A percentile compares a stretch with the other conserved stretches of the same genome.
Evolutionary conservation across 2,329 filamentous ascomycete genomes (phyloP).

Genomic region (Fusarium albosuccineum): DNA sequence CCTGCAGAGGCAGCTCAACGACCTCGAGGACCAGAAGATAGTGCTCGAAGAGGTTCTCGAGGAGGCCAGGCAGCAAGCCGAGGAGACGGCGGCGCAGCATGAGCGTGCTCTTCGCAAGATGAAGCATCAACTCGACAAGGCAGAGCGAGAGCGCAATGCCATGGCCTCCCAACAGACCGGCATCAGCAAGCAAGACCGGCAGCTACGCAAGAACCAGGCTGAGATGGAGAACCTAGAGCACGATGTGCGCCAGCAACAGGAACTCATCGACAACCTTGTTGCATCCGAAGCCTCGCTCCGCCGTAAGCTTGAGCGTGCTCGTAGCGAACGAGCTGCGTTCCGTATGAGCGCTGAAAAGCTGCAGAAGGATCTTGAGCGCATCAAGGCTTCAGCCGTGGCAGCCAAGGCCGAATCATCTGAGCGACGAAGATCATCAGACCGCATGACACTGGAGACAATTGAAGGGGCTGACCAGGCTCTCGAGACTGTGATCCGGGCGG

Average conservation of each 20-base stretch:
- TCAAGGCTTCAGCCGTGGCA: constrained; percentile 57
- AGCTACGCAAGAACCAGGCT: constrained; percentile 73
- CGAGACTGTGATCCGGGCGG: constrained; percentile 69
- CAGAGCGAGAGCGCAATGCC: constrained; percentile 61
- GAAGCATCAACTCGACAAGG: constrained; percentile 64
- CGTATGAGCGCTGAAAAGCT: constrained; percentile 67
- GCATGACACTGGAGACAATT: constrained; percentile 47
- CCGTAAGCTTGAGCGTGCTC: constrained; percentile 76
- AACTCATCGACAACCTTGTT: constrained; percentile 69
- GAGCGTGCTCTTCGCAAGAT: constrained; percentile 59
- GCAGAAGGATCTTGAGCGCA: constrained; percentile 62
- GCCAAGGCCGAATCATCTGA: constrained; percentile 34
- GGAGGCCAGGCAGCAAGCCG: constrained; percentile 64
- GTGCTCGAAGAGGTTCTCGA: constrained; percentile 71
- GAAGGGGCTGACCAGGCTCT: constrained; percentile 64
- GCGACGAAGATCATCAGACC: constrained; percentile 30
- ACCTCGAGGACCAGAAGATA: constrained; percentile 63
- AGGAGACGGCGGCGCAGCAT: constrained; percentile 60
- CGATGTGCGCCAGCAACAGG: constrained; percentile 77
- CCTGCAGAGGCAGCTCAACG: constrained; percentile 67
- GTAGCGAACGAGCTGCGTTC: constrained; percentile 73
- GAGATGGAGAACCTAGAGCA: constrained; percentile 78
- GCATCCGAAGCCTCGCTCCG: constrained; percentile 71
- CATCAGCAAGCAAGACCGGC: constrained; percentile 66
- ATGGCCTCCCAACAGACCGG: constrained; percentile 53